These are phyloP conservation scores for Vaccinium corymbosum DNA, from an alignment of 148 eudicot genomes.

Conservation along the genomic window DNA sequence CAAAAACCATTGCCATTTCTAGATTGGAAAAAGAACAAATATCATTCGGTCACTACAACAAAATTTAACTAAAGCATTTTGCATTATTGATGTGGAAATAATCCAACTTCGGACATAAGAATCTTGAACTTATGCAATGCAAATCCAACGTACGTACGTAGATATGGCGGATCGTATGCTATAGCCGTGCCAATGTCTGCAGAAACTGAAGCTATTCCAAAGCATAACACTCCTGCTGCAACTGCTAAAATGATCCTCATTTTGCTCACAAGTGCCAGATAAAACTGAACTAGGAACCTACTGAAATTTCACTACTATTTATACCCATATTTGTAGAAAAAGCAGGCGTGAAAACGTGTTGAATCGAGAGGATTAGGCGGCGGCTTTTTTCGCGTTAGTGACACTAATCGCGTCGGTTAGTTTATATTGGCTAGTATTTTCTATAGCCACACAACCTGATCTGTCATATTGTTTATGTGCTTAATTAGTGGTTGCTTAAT, in stretches of 20 bases:
- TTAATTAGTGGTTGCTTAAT: not conserved
- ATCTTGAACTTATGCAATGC: too few relatives aligned
- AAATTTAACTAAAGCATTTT: too few relatives aligned
- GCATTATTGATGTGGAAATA: too few relatives aligned
- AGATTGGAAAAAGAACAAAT: too few relatives aligned
- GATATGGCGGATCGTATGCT: slow-evolving; percentile 21
- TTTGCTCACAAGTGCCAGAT: not conserved
- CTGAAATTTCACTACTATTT: not conserved
- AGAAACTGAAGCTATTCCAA: not conserved
- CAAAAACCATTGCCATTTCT: too few relatives aligned
- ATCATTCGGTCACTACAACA: too few relatives aligned
- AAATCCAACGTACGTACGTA: slow-evolving; percentile 18
- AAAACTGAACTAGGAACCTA: not conserved
- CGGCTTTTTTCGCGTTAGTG: not conserved
- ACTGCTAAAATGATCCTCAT: slow-evolving; percentile 19
- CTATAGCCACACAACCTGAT: not conserved
- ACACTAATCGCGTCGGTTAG: not conserved
- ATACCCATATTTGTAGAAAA: not conserved
- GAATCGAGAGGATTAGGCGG: not conserved
- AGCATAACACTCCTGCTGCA: not conserved
- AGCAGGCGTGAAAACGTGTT: not conserved
- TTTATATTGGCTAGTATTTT: not conserved
- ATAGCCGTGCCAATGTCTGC: slow-evolving; percentile 24
- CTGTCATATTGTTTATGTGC: not conserved
- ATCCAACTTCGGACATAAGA: too few relatives aligned